Evolutionary conservation across 176 grass and related monocot genomes (phyloP).

Genomic region (Avena eriantha): DNA sequence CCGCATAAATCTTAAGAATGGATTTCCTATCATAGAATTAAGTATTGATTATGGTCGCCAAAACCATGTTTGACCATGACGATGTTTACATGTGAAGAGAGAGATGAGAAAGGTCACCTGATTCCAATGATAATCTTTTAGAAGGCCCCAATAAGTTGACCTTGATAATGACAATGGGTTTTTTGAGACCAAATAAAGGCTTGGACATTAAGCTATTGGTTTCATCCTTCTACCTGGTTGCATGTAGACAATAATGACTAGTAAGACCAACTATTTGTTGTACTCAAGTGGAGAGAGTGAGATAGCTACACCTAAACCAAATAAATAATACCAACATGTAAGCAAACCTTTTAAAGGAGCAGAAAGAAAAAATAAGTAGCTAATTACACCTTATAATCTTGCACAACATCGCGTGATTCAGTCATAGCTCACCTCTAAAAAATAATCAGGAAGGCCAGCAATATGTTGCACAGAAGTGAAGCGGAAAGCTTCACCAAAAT

Average conservation of each 20-base stretch:
- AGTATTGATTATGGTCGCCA: neutral
- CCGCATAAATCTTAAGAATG: neutral
- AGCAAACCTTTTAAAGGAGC: too few species aligned
- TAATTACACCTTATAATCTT: too few species aligned
- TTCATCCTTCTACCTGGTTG: too few species aligned
- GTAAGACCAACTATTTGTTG: neutral
- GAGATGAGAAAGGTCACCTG: neutral
- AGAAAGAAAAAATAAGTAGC: too few species aligned
- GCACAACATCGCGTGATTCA: too few species aligned
- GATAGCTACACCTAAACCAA: neutral
- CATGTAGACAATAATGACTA: neutral
- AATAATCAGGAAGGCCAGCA: too few species aligned
- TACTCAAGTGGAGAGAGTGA: neutral
- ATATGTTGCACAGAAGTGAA: too few species aligned
- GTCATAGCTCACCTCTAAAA: too few species aligned
- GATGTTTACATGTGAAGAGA: neutral
- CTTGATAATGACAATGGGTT: neutral
- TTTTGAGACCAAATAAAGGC: too few species aligned
- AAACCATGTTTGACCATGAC: neutral
- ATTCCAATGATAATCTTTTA: too few species aligned
- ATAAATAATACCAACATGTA: too few species aligned
- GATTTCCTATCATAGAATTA: neutral
- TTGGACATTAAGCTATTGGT: too few species aligned
- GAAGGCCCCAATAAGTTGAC: neutral
- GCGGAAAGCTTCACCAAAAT: neutral